Base-by-base conservation (phyloP, 805 yeast genomes). In the Saccharomycopsis sp. region DNA sequence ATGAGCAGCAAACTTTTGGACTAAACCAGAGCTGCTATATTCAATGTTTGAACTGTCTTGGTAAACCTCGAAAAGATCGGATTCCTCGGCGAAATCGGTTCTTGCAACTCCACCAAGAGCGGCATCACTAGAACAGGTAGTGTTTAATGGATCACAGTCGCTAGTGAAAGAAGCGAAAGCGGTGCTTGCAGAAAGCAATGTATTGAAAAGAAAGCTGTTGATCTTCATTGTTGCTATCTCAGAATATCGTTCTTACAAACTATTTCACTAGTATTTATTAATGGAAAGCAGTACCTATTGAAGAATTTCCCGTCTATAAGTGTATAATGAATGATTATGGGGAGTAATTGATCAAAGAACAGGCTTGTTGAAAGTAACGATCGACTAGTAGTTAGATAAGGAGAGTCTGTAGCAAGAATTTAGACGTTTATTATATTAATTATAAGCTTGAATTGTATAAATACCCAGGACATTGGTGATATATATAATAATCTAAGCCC, bases 11-110 rank as follows among this genome's bases (percentile, higher is more conserved):
- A 91, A 71, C 1, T 85, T 78, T 65, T 91, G 70, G 38, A 72
- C 67, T 9, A 85, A 71, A 15, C 97, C 97, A 24, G 80, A 79
- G 9, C 73, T 74, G 5, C 75, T 64, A 64, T 76, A 76, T 68
- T 77, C 72, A 3, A 77, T 73, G 22, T 44, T 44, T 3, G 49
- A n/a, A 24, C 85, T 68, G 2, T 80, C 75, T 59, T 66, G 66
- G 58, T 73, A 65, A 24, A 70, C 67, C 14, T 38, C 49, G 9
- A 61, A 54, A 3, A 42, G 38, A 25, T 23, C 44, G 2, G 55
- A 22, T 23, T 67, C 66, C 35, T 64, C 57, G 2, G 73, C 67
- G 72, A 84, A 84, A 63, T 78, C 75, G 19, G 74, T 72, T 14
- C 66, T 56, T n/a, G 78, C 64, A 7, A 79, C 69, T 12, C 78